These are phyloP conservation scores for Acanthamoeba culbertsoni DNA, from an alignment of 208 protist genomes.

Conservation along the genomic window DNA sequence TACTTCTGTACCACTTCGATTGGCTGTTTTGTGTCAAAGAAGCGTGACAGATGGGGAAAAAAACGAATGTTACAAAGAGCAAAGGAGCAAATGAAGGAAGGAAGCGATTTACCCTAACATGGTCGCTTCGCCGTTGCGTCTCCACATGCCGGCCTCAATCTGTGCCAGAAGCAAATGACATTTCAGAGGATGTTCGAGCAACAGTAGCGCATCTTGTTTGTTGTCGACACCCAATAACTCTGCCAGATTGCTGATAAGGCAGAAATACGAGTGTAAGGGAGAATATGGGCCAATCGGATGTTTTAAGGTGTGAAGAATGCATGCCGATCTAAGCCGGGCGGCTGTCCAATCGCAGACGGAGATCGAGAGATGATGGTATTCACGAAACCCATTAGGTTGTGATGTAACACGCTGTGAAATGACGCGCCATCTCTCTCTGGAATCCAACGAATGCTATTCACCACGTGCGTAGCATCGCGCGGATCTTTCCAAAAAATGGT, in stretches of 20 bases:
- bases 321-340: not conserved
- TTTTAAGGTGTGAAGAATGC: not conserved
- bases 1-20: not conserved
- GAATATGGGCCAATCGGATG: not conserved
- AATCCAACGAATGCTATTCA: not conserved
- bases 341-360: too few relatives aligned
- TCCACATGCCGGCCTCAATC: slow-evolving; percentile 45
- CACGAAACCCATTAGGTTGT: not conserved
- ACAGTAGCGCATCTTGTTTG: not conserved
- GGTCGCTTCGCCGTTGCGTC: not conserved
- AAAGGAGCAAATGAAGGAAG: not conserved
- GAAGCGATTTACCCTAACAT: not conserved
- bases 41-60: not conserved
- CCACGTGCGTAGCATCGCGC: not conserved
- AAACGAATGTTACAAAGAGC: not conserved
- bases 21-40: not conserved
- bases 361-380: too few relatives aligned
- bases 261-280: not conserved
- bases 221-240: not conserved
- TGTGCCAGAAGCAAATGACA: slow-evolving; percentile 6
- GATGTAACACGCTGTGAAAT: not conserved
- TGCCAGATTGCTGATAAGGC: not conserved
- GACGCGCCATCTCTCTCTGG: not conserved
- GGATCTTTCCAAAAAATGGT: not conserved
- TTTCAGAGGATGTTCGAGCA: not conserved